phyloP scores from a whole-genome alignment of 441 rosid species.

The Croton setiger region DNA sequence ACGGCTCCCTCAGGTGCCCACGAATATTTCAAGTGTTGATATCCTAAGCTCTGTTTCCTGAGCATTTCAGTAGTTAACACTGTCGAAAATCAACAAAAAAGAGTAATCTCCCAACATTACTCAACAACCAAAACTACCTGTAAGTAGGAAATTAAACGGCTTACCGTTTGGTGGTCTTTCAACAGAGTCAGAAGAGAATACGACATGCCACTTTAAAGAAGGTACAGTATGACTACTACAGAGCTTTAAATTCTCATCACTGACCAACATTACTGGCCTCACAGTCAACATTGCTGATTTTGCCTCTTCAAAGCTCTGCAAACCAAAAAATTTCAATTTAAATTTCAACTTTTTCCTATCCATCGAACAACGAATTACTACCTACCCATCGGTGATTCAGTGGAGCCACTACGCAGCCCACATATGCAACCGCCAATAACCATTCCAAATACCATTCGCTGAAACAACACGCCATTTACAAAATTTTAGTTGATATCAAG shows the following conservation, averaged over 20 bases:
- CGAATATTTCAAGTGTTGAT: slow-evolving; percentile 29
- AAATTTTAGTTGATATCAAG: no score
- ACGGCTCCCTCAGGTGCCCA: slow-evolving; percentile 78
- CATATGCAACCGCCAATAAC: slow-evolving; percentile 65
- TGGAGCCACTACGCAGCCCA: slow-evolving; percentile 77
- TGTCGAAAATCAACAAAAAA: slow-evolving; percentile 25
- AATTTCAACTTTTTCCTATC: neutral
- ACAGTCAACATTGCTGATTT: slow-evolving; percentile 47
- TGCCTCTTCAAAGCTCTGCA: slow-evolving; percentile 69
- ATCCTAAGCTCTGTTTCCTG: slow-evolving; percentile 18
- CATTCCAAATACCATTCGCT: slow-evolving; percentile 72
- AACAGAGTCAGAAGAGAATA: slow-evolving; percentile 23
- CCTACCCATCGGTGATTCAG: slow-evolving; percentile 87
- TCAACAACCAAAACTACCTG: neutral
- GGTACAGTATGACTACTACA: slow-evolving; percentile 29
- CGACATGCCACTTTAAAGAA: slow-evolving; percentile 61
- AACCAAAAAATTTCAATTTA: neutral
- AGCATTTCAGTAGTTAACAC: slow-evolving; percentile 48
- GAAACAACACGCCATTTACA: slow-evolving; percentile 8
- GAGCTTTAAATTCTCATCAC: slow-evolving; percentile 44
- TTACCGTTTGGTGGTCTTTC: slow-evolving; percentile 30
- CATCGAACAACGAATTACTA: neutral
- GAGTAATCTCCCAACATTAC: neutral
- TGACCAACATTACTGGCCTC: slow-evolving; percentile 58
- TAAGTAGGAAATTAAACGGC: slow-evolving; percentile 14